Evolutionary conservation across 805 yeast species (phyloP).

Genomic region (Zygosaccharomyces bailii): DNA sequence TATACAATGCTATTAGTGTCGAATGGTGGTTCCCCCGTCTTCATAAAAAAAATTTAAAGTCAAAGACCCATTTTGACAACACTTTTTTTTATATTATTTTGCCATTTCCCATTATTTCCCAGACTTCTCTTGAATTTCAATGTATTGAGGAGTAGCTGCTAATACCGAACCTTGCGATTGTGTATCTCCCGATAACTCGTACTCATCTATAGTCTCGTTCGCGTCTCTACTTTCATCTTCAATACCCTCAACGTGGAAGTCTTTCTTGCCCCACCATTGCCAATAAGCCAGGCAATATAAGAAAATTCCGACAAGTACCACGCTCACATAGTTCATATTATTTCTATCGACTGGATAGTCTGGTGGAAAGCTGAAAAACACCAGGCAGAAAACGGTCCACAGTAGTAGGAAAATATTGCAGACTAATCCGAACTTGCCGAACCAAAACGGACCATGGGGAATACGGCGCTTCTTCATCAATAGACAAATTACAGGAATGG

Average conservation of each 20-base stretch:
- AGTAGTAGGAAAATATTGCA: conserved; percentile 48
- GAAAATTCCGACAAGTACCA: conserved; percentile 48
- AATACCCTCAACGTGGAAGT: conserved; percentile 33
- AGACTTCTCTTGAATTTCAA: conserved; percentile 2
- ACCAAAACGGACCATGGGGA: conserved; percentile 65
- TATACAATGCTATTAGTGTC: background rate
- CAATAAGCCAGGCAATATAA: conserved; percentile 50
- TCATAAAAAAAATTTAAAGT: no score
- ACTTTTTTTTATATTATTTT: background rate
- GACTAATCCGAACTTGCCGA: conserved; percentile 51
- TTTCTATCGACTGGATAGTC: conserved; percentile 57
- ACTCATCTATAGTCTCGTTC: conserved; percentile 8
- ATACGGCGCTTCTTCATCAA: conserved; percentile 42
- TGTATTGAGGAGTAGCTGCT: conserved; percentile 4
- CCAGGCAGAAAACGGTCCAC: conserved; percentile 58
- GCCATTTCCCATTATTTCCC: background rate
- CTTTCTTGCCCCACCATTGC: conserved; percentile 41
- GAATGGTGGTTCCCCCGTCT: no score
- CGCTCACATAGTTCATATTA: conserved; percentile 66
- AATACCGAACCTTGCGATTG: conserved; percentile 3
- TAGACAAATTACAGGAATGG: conserved; percentile 53
- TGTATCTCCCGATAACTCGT: conserved; percentile 6
- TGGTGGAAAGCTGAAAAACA: conserved; percentile 64
- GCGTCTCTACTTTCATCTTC: conserved; percentile 21
- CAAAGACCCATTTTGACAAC: no score